Percentiles rank a stretch among this genome's conserved stretches.
Evolutionary conservation across 2,329 filamentous ascomycete genomes (phyloP).

Genomic region (Sporothrix curviconia): DNA sequence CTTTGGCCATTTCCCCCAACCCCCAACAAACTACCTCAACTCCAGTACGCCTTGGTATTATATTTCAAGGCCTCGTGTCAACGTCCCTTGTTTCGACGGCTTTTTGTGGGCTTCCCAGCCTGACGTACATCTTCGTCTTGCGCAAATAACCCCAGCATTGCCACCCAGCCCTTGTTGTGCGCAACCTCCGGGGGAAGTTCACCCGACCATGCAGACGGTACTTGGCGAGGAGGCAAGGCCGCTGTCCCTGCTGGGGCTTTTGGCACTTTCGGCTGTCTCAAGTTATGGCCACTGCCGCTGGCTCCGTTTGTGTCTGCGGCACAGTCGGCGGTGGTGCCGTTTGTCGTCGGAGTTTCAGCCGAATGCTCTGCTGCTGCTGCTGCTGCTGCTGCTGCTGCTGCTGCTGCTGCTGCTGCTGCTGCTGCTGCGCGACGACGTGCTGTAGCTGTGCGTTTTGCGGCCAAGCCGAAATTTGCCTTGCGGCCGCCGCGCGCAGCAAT

Average conservation of each 20-base stretch:
- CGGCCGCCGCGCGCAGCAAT: conserved; percentile 42
- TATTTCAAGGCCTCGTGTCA: too few species aligned
- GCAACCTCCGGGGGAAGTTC: conserved; percentile 11
- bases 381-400: background rate
- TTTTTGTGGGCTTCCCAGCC: background rate
- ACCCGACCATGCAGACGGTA: conserved; percentile 20
- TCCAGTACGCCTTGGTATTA: too few species aligned
- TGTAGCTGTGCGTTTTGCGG: conserved; percentile 26
- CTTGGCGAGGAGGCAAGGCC: background rate
- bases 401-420: background rate
- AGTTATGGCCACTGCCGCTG: background rate
- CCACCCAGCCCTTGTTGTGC: conserved; percentile 11
- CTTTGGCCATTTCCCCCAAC: too few species aligned
- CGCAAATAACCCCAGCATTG: conserved; percentile 5
- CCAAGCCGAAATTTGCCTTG: conserved; percentile 46
- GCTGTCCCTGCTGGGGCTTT: background rate
- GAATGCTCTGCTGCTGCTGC: background rate
- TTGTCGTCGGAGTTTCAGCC: too few species aligned
- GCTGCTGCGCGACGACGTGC: conserved; percentile 25
- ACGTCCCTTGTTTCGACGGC: too few species aligned
- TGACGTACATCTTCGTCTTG: conserved; percentile 7
- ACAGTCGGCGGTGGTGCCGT: too few species aligned
- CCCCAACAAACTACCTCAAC: too few species aligned
- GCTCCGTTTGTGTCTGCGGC: background rate
- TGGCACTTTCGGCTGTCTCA: background rate